Base-by-base conservation (phyloP, 169 alveolate species). In the Plasmodium vinckei region DNA sequence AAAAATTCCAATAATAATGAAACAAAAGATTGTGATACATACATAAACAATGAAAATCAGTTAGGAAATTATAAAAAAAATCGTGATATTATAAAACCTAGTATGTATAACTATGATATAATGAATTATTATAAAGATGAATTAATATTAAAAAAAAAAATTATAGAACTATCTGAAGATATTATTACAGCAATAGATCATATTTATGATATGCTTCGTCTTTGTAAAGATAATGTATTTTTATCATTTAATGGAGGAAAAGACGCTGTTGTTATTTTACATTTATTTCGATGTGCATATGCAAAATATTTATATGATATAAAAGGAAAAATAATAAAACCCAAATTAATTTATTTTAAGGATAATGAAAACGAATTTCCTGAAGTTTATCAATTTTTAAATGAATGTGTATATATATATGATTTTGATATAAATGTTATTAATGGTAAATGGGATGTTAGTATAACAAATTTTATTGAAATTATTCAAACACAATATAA, bases 161-260 rank as follows among this genome's bases (percentile, higher is more conserved):
- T 67, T 15, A 42, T 79, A 61, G 89, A 79, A 23, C 42, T 79
- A 39, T 79, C 89, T 19, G 82, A 79, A 67, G 89, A 79, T 79
- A 79, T 79, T 6, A 67, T 79, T 70, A 25, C 42, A 19, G 73
- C 84, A 67, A 79, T 79, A 27, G 42, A 79, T 79, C 61, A 60
- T 25, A 61, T 79, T 79, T 79, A 79, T 27, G 89, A 79, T 79
- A 64, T 53, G 2, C 67, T 79, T 19, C 89, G 89, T 25, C 63
- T 89, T 46, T 94, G 95, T 9, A 57, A 73, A 27, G 84, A 60
- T 3, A 92, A 94, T 88, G 95, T 94, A 5, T 94, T 90, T 69
- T 65, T 94, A 53, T 92, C 95, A 12, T 94, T 94, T 71, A 94
- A 94, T 73, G 96, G 96, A 13, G 96, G 96, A 49, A 94, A 94